Percentiles rank a stretch among this genome's conserved stretches.
These are phyloP conservation scores for Myriosclerotinia duriaeana DNA, from an alignment of 2,329 filamentous ascomycete genomes.

Conservation along the genomic window DNA sequence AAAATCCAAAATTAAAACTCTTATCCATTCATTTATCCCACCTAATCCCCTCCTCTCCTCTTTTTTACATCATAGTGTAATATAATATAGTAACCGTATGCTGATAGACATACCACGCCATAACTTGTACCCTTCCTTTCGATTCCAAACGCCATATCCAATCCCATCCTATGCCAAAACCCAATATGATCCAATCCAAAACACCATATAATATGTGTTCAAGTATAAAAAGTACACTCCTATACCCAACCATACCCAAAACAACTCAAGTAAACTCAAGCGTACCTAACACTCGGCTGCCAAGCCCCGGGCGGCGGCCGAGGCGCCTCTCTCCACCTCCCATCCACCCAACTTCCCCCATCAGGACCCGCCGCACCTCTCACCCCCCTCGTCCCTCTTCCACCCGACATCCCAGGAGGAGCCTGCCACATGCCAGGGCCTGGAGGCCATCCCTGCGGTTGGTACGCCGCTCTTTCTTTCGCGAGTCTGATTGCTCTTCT, in stretches of 20 bases:
- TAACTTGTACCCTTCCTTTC: not conserved
- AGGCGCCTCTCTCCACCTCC: conserved; percentile 5
- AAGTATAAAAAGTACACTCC: not conserved
- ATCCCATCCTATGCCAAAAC: not conserved
- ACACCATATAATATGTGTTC: not conserved
- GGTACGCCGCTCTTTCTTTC: conserved; percentile 19
- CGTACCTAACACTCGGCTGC: conserved; percentile 25
- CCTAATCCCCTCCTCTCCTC: not conserved
- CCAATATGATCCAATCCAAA: not conserved
- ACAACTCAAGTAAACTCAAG: not conserved
- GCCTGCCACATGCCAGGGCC: conserved; percentile 21
- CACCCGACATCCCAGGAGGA: not conserved
- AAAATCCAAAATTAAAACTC: not conserved
- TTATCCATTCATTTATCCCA: not conserved
- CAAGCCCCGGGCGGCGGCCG: conserved; percentile 15
- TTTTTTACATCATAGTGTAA: not conserved
- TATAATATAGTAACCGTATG: not conserved
- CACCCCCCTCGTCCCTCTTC: not conserved
- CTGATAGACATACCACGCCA: not conserved
- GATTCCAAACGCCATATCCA: not conserved
- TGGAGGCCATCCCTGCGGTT: conserved; percentile 26
- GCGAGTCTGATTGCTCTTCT: conserved; percentile 21
- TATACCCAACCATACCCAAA: not conserved
- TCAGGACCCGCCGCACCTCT: not conserved
- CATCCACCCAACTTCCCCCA: conserved; percentile 14